Percentiles rank a stretch among this genome's conserved stretches.
Evolutionary conservation across 2,329 filamentous ascomycete species (phyloP).

Genomic region (Penicillium sp.): DNA sequence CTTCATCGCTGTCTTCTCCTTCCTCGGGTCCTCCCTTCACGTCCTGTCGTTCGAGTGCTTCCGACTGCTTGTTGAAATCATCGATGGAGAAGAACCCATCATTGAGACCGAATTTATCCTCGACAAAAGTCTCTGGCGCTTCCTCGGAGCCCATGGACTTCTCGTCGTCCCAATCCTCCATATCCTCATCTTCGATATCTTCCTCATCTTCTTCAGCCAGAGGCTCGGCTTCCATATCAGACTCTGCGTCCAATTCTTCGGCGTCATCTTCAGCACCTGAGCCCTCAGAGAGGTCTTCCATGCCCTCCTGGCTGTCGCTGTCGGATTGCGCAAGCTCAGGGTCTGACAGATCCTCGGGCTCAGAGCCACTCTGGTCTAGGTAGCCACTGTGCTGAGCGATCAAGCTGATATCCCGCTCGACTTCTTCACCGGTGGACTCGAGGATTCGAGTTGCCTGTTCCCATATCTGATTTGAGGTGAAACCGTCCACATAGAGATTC

Average conservation of each 20-base stretch:
- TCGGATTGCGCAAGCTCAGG: conserved; percentile 17
- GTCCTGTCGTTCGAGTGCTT: conserved; percentile 86
- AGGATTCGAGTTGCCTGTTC: conserved; percentile 88
- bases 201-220: conserved; percentile 1
- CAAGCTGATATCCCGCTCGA: conserved; percentile 51
- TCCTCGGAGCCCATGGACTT: conserved; percentile 27
- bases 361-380: conserved; percentile 8
- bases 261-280: conserved; percentile 18
- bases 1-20: conserved; percentile 77
- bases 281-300: conserved; percentile 16
- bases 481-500: conserved; percentile 83
- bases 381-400: conserved; percentile 25
- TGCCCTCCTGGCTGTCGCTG: conserved; percentile 14
- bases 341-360: conserved; percentile 11
- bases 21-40: conserved; percentile 73
- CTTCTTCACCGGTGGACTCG: conserved; percentile 60
- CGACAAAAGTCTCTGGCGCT: conserved; percentile 58
- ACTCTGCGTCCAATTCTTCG: conserved; percentile 13
- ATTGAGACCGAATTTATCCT: conserved; percentile 83
- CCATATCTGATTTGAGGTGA: conserved; percentile 88
- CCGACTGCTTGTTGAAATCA: conserved; percentile 92
- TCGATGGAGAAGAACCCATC: conserved; percentile 98
- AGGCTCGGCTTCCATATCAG: conserved; percentile 6
- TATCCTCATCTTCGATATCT: conserved; percentile 6
- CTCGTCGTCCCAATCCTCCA: conserved; percentile 7